Conservation (phyloP, 2,329 filamentous ascomycete species). For the Fusarium hostae region DNA sequence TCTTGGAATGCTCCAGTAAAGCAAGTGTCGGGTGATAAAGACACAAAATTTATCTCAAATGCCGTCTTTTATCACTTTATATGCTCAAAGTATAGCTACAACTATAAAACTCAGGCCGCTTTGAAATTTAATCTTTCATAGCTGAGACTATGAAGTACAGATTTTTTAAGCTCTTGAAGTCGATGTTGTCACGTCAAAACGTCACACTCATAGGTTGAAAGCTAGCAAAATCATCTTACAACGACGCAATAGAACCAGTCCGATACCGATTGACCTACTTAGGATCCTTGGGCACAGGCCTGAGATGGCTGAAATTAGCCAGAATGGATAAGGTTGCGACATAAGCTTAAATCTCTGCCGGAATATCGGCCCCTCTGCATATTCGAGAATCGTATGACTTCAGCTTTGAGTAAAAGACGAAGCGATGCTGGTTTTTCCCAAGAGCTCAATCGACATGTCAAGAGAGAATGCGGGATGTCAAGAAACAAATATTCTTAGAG, state of each 20-base stretch:
- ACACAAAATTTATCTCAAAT: not conserved
- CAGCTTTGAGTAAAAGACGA: not conserved
- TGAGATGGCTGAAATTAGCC: not conserved
- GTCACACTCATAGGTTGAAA: not conserved
- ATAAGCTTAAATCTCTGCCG: not conserved
- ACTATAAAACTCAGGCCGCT: not conserved
- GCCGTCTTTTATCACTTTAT: not conserved
- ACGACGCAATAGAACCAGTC: not conserved
- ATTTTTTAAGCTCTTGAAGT: not conserved
- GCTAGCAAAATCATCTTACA: not conserved
- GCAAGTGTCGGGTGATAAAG: no score
- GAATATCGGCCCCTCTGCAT: not conserved
- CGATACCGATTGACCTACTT: not conserved
- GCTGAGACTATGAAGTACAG: no score
- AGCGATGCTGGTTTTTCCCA: not conserved
- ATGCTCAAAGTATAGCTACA: not conserved
- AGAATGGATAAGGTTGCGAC: not conserved
- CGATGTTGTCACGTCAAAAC: not conserved
- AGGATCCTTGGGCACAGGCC: rapidly evolving
- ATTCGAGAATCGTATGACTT: not conserved
- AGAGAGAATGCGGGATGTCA: no score
- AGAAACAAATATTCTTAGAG: no score
- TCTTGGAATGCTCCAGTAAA: no score
- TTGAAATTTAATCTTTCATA: not conserved
- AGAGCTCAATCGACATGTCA: no score